phyloP scores from a whole-genome alignment of 306 rosid species.

The Acacia crassicarpa region DNA sequence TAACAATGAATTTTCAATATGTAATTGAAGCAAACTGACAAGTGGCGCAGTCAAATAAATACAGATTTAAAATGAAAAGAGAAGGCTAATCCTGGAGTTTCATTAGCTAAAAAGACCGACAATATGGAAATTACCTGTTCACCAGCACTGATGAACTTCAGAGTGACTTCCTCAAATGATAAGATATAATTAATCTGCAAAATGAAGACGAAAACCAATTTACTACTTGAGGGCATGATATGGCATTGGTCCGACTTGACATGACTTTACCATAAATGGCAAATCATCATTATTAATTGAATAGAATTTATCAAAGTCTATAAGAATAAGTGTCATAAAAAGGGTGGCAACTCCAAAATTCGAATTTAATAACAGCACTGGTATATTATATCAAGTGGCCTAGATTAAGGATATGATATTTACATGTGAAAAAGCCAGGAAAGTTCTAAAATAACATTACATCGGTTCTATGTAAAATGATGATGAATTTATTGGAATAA shows the following conservation, averaged over 20 bases:
- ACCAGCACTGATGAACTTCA: slow-evolving; percentile 77
- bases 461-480: neutral
- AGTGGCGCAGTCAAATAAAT: slow-evolving; percentile 1
- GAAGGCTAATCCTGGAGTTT: neutral
- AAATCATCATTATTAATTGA: slow-evolving; percentile 1
- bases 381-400: slow-evolving; percentile 18
- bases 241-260: slow-evolving; percentile 9
- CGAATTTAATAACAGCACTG: neutral
- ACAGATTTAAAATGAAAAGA: slow-evolving; percentile 19
- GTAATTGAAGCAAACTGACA: slow-evolving; percentile 8
- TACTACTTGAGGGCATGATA: slow-evolving; percentile 26
- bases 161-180: slow-evolving; percentile 91
- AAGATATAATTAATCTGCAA: slow-evolving; percentile 89
- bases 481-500: slow-evolving; percentile 1
- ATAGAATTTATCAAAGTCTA: neutral
- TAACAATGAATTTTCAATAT: slow-evolving; percentile 16
- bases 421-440: neutral
- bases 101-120: slow-evolving; percentile 20
- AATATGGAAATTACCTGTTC: slow-evolving; percentile 73
- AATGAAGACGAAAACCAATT: slow-evolving; percentile 3
- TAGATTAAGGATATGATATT: neutral
- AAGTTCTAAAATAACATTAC: neutral
- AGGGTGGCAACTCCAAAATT: slow-evolving; percentile 6
- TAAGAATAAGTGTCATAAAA: neutral
- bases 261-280: slow-evolving; percentile 13